Conservation (phyloP, 768 basidiomycete genomes). For the Russula ochroleuca region DNA sequence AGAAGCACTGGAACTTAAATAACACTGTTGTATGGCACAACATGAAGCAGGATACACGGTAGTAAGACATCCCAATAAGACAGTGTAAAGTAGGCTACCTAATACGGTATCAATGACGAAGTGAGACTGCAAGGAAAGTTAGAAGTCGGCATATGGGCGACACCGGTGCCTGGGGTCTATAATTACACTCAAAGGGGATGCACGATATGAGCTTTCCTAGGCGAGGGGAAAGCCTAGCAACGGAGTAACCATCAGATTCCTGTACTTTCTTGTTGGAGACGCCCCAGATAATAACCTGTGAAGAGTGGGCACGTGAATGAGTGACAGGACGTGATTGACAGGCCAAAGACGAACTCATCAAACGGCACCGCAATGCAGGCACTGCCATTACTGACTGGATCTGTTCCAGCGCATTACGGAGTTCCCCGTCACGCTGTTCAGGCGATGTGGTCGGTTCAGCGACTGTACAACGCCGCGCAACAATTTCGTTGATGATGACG, state of each 20-base stretch:
- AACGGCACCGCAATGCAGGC: slow-evolving; percentile 10
- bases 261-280: slow-evolving; percentile 24
- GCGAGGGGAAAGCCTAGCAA: background rate
- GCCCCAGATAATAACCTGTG: slow-evolving; percentile 22
- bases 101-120: background rate
- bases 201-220: background rate
- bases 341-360: slow-evolving; percentile 21
- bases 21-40: background rate
- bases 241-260: slow-evolving; percentile 14
- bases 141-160: background rate
- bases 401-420: slow-evolving; percentile 21
- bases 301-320: background rate
- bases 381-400: slow-evolving; percentile 20
- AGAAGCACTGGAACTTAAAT: too few species aligned
- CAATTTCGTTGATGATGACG: slow-evolving; percentile 26
- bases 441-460: slow-evolving; percentile 10
- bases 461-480: slow-evolving; percentile 19
- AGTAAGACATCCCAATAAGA: background rate
- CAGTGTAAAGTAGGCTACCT: background rate
- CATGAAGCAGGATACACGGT: background rate
- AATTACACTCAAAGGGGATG: background rate
- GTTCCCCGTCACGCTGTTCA: slow-evolving; percentile 18
- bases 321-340: background rate
- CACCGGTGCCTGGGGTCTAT: background rate
- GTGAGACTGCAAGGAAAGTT: background rate